A percentile compares a stretch with the other conserved stretches of the same genome.
These are phyloP conservation scores for Amanita pallidorosea DNA, from an alignment of 768 basidiomycete species.

Conservation along the genomic window DNA sequence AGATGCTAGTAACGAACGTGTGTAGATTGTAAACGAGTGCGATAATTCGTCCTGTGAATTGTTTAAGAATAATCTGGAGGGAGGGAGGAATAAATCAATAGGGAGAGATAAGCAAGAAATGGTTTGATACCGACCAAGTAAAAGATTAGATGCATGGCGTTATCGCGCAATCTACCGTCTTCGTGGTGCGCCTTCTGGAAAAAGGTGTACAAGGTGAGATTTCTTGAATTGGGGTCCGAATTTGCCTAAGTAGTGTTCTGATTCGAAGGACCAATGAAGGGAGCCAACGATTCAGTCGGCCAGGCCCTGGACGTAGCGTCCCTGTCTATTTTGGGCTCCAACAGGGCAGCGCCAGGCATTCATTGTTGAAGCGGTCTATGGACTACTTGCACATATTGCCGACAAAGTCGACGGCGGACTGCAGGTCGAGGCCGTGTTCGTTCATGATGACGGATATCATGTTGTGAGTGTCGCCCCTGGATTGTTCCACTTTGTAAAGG, in stretches of 20 bases:
- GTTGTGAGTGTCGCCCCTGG: conserved; percentile 74
- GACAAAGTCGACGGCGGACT: conserved; percentile 66
- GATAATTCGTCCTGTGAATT: conserved; percentile 1
- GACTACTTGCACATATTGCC: conserved; percentile 64
- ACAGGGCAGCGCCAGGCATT: conserved; percentile 43
- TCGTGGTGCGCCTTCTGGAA: conserved; percentile 22
- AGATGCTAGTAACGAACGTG: background rate
- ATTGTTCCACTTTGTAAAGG: conserved; percentile 79
- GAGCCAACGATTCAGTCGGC: conserved; percentile 75
- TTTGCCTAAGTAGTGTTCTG: conserved; percentile 63
- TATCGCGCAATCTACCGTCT: background rate
- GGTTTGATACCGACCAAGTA: background rate
- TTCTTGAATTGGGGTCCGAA: conserved; percentile 43
- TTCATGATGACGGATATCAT: conserved; percentile 76
- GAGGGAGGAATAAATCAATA: background rate
- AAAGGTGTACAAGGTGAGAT: conserved; percentile 44
- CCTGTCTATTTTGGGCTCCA: conserved; percentile 61
- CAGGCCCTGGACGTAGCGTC: conserved; percentile 60
- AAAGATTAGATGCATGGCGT: background rate
- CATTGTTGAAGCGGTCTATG: conserved; percentile 56
- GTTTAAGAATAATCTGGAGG: background rate
- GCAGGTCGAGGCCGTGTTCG: conserved; percentile 60
- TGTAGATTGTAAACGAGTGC: background rate
- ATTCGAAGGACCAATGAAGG: conserved; percentile 70
- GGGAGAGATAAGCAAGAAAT: background rate